Base-by-base conservation (phyloP, 2,329 filamentous ascomycete genomes). In the Daldinia sp. region DNA sequence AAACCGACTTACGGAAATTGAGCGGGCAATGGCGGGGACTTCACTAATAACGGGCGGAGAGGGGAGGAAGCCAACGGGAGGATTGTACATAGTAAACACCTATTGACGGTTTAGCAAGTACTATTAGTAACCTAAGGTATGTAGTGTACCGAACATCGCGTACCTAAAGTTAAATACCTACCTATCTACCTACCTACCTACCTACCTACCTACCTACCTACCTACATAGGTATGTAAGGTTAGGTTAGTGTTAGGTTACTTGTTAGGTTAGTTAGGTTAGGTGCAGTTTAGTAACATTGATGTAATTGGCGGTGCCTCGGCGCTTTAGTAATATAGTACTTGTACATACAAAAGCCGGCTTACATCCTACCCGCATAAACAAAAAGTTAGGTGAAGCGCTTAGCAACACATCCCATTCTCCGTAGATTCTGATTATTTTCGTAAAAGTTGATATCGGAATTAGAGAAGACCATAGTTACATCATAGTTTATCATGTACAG, bases 1-100 rank as follows among this genome's bases (percentile, higher is more conserved):
- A 20, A 60, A 18, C 35, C 50, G 33, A 63, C 60, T 66, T 71
- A 42, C 56, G 69, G 69, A 69, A 65, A 69, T 71, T 69, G 69
- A 54, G 67, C 69, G 69, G 69, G 68, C 60, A 26, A 65, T 37
- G 60, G 69, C 67, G 69, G 67, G 63, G 63, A 69, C 63, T 37
- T 63, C 37, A 57, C 63, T 62, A 62, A 57, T 54, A 60, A 61
- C 46, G 66, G 60, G 66, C 69, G 69, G 69, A 60, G 66, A 69
- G 66, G 69, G 61, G 66, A 62, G 69, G 69, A 55, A 63, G 37
- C 20, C 15, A 56, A 58, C 44, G 54, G 54, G 33, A 48, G 59
- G 39, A 70, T n/a, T n/a, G n/a, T n/a, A n/a, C n/a, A n/a, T n/a
- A n/a, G n/a, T 44, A 56, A 18, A 5, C 12, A 23, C 1, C 7